Evolutionary conservation across 2,329 filamentous ascomycete species (phyloP), one percentile per base, ranked within the genome.

Genomic region (Corynespora cassiicola): DNA sequence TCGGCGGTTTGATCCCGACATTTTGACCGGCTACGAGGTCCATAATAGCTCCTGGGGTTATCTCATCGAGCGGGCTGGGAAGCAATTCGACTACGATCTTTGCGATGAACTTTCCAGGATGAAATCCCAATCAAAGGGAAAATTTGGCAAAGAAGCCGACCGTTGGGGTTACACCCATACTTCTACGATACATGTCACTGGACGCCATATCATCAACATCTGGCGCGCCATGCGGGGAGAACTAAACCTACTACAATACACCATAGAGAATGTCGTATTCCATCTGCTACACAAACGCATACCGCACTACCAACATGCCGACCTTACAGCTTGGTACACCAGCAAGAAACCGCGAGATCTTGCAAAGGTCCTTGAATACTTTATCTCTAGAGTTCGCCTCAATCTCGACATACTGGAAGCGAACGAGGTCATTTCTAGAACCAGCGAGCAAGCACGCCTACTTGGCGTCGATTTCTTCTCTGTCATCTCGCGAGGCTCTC

Each of bases 141-240:
- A 86, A 37, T 91, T 91, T 58, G 89, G 89, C 14, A 95, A 89
- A 65, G 88, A 95, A 16, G 84, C 83, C 32, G 91, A 96, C 65
- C 80, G 83, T 50, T 97, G 92, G 92, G 92, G 91, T 0, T 96
- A 95, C 73, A 94, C 90, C 47, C 90, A 91, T 36, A 95, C 91
- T 0, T 96, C 90, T 2, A 92, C 89, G 3, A 90, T 97, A 52
- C 84, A 85, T 39, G 82, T 99, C n/a, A 96, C 91, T 0, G 94
- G 94, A 5, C 81, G 94, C 45, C 92, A 97, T 63, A 90, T 95
- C 78, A 91, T 99, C 72, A 97, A 97, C 54, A 87, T 97, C 29
- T 97, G 94, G 90, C 82, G 92, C 55, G 90, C 91, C 1, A 96
- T 99, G 91, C 82, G 90, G 41, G 82, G 86, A n/a, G 92, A 96